Percentiles rank a stretch among this genome's conserved stretches.
Conservation (phyloP, 768 basidiomycete species). For the Rhodocollybia butyracea region DNA sequence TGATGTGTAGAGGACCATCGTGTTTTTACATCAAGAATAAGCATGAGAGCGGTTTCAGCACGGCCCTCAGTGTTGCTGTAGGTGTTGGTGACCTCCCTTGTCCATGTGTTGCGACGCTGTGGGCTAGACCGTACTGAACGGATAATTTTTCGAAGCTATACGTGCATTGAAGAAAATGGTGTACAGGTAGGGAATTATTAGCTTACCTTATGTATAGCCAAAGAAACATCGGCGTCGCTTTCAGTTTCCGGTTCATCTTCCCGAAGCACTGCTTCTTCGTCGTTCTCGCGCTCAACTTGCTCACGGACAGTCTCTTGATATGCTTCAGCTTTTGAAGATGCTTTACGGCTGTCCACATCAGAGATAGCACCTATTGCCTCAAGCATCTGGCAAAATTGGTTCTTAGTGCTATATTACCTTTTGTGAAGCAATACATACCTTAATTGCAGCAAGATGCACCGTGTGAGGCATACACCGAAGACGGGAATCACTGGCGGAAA, state of each 20-base stretch:
- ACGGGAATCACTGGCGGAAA: constrained; percentile 13
- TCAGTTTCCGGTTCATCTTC: constrained; percentile 13
- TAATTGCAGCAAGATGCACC: constrained; percentile 20
- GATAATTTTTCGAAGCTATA: constrained; percentile 25
- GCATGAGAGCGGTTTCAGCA: constrained; percentile 15
- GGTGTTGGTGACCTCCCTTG: constrained; percentile 8
- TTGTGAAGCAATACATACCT: constrained; percentile 12
- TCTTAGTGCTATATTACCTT: neutral
- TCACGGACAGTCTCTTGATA: constrained; percentile 19
- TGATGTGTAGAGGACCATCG: constrained; percentile 32
- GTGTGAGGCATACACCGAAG: constrained; percentile 26
- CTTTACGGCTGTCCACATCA: too few species aligned
- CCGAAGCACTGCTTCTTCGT: constrained; percentile 10
- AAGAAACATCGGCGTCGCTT: neutral
- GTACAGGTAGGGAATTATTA: neutral
- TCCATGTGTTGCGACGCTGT: constrained; percentile 19
- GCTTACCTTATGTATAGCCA: constrained; percentile 17
- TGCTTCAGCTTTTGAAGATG: constrained; percentile 14
- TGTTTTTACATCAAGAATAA: constrained; percentile 29
- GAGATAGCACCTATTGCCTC: constrained; percentile 26
- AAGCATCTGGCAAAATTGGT: constrained; percentile 21
- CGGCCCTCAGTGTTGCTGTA: neutral
- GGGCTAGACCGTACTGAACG: constrained; percentile 18
- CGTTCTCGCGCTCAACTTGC: constrained; percentile 8
- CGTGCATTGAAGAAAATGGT: too few species aligned